These are phyloP conservation scores for Neonectria ditissima DNA, from an alignment of 2,329 filamentous ascomycete species.

Conservation along the genomic window DNA sequence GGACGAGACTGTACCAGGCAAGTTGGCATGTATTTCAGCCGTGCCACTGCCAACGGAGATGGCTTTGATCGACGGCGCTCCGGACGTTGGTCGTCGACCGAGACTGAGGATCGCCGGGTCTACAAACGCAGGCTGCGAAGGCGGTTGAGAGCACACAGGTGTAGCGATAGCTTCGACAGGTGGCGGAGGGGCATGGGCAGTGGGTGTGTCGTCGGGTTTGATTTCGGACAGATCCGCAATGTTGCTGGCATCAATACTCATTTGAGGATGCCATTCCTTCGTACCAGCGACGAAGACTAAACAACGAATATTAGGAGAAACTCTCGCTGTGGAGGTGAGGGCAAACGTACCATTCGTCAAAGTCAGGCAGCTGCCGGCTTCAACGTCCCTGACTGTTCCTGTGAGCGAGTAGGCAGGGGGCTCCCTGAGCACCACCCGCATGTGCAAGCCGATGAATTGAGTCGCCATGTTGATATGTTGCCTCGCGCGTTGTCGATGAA, in stretches of 20 bases:
- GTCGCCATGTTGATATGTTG: slow-evolving; percentile 57
- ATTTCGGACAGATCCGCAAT: slow-evolving; percentile 60
- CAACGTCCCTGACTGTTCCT: slow-evolving; percentile 77
- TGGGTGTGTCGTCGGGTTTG: slow-evolving; percentile 45
- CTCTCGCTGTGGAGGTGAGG: neutral
- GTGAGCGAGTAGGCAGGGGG: slow-evolving; percentile 74
- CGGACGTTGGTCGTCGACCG: slow-evolving; percentile 55
- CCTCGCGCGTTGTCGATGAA: slow-evolving; percentile 1
- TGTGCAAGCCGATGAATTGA: slow-evolving; percentile 80
- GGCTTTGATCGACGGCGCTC: slow-evolving; percentile 39
- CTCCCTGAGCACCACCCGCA: slow-evolving; percentile 77
- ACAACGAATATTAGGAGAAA: slow-evolving; percentile 22
- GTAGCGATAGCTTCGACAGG: slow-evolving; percentile 41
- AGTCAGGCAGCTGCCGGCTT: slow-evolving; percentile 74
- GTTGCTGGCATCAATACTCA: slow-evolving; percentile 61
- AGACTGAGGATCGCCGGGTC: slow-evolving; percentile 87
- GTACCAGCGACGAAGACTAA: slow-evolving; percentile 55
- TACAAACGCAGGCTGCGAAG: slow-evolving; percentile 66
- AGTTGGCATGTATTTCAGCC: slow-evolving; percentile 26
- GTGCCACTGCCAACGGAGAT: slow-evolving; percentile 24
- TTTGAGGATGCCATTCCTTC: slow-evolving; percentile 55
- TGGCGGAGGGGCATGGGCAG: slow-evolving; percentile 45
- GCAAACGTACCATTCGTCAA: slow-evolving; percentile 74
- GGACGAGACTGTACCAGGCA: slow-evolving; percentile 24
- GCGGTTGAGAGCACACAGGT: slow-evolving; percentile 44